Evolutionary conservation across 441 rosid species (phyloP).

Genomic region (Isatis lusitanica): DNA sequence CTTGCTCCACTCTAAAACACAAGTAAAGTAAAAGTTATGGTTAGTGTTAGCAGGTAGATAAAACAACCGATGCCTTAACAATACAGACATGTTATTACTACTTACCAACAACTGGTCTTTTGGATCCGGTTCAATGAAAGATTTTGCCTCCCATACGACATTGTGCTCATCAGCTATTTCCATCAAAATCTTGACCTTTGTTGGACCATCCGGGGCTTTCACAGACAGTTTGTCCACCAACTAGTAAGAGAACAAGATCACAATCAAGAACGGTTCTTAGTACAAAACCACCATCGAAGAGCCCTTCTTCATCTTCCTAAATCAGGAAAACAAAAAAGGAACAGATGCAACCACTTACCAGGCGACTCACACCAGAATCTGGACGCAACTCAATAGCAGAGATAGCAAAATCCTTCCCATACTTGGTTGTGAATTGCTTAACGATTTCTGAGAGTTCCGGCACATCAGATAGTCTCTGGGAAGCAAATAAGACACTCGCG

Average conservation of each 20-base stretch:
- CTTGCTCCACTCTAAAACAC: slow-evolving; percentile 65
- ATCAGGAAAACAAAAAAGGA: background rate
- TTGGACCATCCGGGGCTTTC: slow-evolving; percentile 81
- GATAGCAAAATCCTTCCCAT: slow-evolving; percentile 75
- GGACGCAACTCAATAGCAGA: slow-evolving; percentile 80
- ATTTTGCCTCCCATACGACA: slow-evolving; percentile 73
- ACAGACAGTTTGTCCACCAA: slow-evolving; percentile 83
- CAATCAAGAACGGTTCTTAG: slow-evolving; percentile 13
- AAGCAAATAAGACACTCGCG: slow-evolving; percentile 75
- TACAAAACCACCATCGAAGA: background rate
- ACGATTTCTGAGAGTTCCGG: slow-evolving; percentile 71
- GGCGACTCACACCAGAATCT: slow-evolving; percentile 85
- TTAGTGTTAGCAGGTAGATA: background rate
- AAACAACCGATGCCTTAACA: background rate
- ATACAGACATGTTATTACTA: slow-evolving; percentile 24
- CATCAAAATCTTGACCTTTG: slow-evolving; percentile 72
- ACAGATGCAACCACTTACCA: slow-evolving; percentile 50
- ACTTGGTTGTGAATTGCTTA: slow-evolving; percentile 70
- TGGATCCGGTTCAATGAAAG: slow-evolving; percentile 59
- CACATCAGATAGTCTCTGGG: slow-evolving; percentile 79
- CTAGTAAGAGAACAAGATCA: slow-evolving; percentile 41
- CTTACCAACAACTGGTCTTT: slow-evolving; percentile 66
- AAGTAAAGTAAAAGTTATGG: background rate
- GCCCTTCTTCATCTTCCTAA: background rate
- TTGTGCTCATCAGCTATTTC: slow-evolving; percentile 79